Evolutionary conservation across 768 basidiomycete species (phyloP), one percentile per base, ranked within the genome.

Genomic region (Mycena sanguinolenta): DNA sequence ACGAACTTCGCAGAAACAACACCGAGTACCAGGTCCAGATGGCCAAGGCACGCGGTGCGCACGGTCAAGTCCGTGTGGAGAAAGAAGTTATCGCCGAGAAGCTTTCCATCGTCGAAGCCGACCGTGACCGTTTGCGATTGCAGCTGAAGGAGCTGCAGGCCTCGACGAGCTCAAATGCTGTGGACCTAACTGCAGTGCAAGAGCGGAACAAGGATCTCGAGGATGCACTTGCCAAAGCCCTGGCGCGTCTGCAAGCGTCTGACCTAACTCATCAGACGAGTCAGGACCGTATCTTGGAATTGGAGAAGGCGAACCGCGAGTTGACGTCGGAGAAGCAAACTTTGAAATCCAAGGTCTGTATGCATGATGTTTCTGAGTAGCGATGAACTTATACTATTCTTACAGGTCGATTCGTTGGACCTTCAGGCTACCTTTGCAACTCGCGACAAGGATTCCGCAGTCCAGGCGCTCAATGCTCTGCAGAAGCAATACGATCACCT

Each of bases 1-100:
- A 94, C 13, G 93, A 95, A 62, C 83, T 93, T 65, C 88, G 90
- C 52, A 88, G 87, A 69, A 74, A 84, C 21, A 94, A 93, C 77
- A 82, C 87, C 10, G 94, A 95, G 9, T 84, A 89, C 58, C 93
- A 94, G 75, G 82, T 90, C 38, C 91, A 94, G 74, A 75, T 95
- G 14, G 87, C 89, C 16, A 94, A 93, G 80, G 92, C 94, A 58
- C 91, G 93, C 62, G 88, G 90, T 25, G 89, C 90, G 17, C 91
- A 94, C 74, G 93, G 93, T 0, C 91, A 93, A 76, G 87, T 92
- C 7, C 89, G 92, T 19, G 93, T 93, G 17, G 94, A 96, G 83
- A 96, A 95, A 80, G 94, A 95, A 58, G 82, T 88, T 42, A 77
- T 94, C 54, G 80, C 75, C 25, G 92, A 94, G 71, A 92, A 92